phyloP scores from a whole-genome alignment of 345 rosid species.

The Populus tremula region DNA sequence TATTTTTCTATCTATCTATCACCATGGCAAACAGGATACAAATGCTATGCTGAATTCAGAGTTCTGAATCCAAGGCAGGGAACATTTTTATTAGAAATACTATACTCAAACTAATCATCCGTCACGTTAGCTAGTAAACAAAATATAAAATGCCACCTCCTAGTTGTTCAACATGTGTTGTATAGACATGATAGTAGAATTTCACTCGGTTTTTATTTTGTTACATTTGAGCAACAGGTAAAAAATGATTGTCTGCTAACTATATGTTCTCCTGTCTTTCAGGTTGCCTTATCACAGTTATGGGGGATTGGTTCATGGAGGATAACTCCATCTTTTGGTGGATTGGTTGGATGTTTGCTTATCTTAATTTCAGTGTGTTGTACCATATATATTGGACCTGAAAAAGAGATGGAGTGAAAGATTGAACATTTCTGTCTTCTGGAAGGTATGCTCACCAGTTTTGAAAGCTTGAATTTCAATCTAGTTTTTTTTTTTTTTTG shows the following conservation, averaged over 20 bases:
- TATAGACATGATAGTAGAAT: too few relatives aligned
- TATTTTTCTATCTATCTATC: too few relatives aligned
- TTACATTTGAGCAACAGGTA: background rate
- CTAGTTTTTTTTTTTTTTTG: too few relatives aligned
- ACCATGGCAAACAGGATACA: background rate
- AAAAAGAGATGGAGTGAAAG: constrained; percentile 57
- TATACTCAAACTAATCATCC: background rate
- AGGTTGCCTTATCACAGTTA: constrained; percentile 66
- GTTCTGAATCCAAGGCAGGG: background rate
- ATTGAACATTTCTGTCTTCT: background rate
- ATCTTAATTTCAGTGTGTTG: constrained; percentile 58
- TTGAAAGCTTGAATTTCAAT: background rate
- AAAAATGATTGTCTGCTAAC: background rate
- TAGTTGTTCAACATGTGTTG: too few relatives aligned
- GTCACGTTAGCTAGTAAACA: background rate
- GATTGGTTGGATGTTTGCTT: constrained; percentile 67
- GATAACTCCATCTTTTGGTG: constrained; percentile 49
- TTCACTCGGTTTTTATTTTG: background rate
- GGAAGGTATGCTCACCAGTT: background rate
- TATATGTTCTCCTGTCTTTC: constrained; percentile 3
- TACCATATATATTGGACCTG: constrained; percentile 68
- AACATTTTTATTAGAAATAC: background rate
- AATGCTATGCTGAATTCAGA: background rate
- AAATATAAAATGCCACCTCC: background rate
- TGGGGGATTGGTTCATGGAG: constrained; percentile 49